Conservation (phyloP, 306 rosid genomes). For the Pyrus pyrifolia region DNA sequence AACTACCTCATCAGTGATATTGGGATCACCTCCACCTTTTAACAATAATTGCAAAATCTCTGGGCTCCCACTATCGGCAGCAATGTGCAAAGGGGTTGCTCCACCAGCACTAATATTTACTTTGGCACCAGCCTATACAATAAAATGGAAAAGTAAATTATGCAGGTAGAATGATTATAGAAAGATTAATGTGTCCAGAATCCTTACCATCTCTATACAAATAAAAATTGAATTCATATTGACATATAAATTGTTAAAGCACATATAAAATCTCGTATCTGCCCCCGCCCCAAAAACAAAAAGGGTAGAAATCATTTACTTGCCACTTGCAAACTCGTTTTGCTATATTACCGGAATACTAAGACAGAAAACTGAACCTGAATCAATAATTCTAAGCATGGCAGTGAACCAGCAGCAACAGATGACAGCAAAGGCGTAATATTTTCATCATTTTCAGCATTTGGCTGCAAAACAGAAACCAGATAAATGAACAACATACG, state of each 20-base stretch:
- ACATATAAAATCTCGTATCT: not conserved
- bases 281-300: not conserved
- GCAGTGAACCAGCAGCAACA: constrained; percentile 85
- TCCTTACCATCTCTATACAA: not conserved
- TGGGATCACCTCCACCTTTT: constrained; percentile 87
- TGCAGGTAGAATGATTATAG: not conserved
- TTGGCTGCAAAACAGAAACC: constrained; percentile 59
- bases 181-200: not conserved
- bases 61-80: constrained; percentile 65
- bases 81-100: constrained; percentile 88
- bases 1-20: constrained; percentile 61
- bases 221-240: not conserved
- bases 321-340: not conserved
- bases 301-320: not conserved
- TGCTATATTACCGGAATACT: not conserved
- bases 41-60: constrained; percentile 60
- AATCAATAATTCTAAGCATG: constrained; percentile 75
- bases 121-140: constrained; percentile 71
- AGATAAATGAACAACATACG: not conserved
- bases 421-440: constrained; percentile 81
- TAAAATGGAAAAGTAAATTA: constrained; percentile 19
- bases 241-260: not conserved
- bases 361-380: constrained; percentile 48
- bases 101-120: constrained; percentile 88
- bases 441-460: constrained; percentile 84